These are phyloP conservation scores for Aspergillus brasiliensis DNA, from an alignment of 2,329 filamentous ascomycete genomes.

Conservation along the genomic window DNA sequence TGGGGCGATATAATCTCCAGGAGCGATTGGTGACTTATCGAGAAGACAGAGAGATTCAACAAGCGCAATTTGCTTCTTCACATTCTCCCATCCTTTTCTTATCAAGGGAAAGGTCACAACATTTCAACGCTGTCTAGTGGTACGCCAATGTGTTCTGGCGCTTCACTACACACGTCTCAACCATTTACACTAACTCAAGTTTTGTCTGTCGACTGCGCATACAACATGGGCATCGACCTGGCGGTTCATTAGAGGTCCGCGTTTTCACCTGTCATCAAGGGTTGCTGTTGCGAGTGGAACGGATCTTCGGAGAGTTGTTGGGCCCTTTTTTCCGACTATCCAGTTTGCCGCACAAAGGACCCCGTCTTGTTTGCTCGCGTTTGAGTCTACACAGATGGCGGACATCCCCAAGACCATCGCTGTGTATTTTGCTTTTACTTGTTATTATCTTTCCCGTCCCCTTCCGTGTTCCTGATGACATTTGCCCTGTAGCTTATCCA, in stretches of 20 bases:
- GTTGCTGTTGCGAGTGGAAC: neutral
- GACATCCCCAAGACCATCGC: constrained; percentile 4
- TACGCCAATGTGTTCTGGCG: neutral
- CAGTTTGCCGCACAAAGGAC: neutral
- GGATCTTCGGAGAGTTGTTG: neutral
- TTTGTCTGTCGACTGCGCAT: constrained; percentile 1
- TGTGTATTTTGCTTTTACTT: constrained; percentile 4
- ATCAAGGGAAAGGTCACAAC: neutral
- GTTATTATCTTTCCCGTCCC: constrained; percentile 3
- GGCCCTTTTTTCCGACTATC: neutral
- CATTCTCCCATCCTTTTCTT: neutral
- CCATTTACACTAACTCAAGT: neutral
- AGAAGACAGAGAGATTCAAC: neutral
- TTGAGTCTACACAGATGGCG: constrained; percentile 3
- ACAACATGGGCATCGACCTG: constrained; percentile 1
- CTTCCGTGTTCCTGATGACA: constrained; percentile 9
- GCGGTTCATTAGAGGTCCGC: neutral
- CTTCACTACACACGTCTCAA: neutral
- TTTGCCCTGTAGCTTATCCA: constrained; percentile 5
- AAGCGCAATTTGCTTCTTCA: neutral
- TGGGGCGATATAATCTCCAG: neutral
- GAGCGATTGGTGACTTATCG: neutral
- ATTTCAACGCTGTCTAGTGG: neutral
- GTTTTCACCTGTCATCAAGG: neutral
- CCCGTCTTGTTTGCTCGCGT: neutral